A percentile compares a stretch with the other conserved stretches of the same genome.
Evolutionary conservation across 805 yeast species (phyloP).

Genomic region (Komagataella pseudopastoris): DNA sequence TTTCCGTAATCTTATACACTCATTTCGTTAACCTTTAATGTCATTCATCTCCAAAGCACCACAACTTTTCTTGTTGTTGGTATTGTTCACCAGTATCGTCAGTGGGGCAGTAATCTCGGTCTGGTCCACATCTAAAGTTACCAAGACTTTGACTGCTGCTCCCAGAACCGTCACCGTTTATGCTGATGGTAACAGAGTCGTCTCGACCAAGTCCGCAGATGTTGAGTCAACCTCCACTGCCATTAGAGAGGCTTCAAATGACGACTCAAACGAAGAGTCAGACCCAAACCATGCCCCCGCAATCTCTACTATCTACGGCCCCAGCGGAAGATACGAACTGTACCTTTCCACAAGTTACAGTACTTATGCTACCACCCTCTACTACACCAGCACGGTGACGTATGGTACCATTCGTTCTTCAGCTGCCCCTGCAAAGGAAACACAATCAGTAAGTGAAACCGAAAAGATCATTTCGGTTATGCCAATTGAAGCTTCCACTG

Average conservation of each 20-base stretch:
- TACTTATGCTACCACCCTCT: not conserved
- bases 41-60: not conserved
- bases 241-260: not conserved
- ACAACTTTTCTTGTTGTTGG: not conserved
- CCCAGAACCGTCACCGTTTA: not conserved
- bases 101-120: not conserved
- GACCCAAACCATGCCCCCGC: not conserved
- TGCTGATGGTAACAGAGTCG: not conserved
- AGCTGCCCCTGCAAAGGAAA: not conserved
- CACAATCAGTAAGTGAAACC: not conserved
- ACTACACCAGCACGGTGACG: not conserved
- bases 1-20: not conserved
- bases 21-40: not conserved
- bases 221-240: not conserved
- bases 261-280: not conserved
- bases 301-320: not conserved
- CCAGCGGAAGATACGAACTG: not conserved
- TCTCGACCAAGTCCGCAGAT: not conserved
- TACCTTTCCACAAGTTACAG: not conserved
- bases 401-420: not conserved
- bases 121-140: not conserved
- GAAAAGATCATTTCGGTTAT: not conserved
- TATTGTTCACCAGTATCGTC: not conserved
- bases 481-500: conserved; percentile 1
- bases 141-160: not conserved